phyloP scores from a whole-genome alignment of 1,139 yeast genomes.

The Debaryomyces sp. region DNA sequence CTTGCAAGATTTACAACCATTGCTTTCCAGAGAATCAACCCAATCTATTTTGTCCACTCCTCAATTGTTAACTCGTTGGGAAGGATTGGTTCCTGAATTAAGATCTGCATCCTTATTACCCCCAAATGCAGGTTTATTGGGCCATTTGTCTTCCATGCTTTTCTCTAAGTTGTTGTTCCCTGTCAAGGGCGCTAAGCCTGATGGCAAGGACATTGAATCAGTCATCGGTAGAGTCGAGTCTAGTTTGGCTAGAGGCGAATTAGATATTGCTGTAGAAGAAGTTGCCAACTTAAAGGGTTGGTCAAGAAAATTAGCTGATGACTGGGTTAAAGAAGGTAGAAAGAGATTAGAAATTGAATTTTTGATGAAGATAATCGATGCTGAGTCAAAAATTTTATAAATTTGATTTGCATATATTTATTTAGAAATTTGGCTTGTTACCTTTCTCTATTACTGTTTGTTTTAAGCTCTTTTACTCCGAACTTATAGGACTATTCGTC shows the following conservation, averaged over 20 bases:
- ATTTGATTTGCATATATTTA: constrained; percentile 6
- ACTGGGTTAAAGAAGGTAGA: constrained; percentile 90
- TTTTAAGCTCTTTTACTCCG: not conserved
- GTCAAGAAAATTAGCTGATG: constrained; percentile 87
- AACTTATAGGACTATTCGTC: not conserved
- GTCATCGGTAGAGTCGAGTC: constrained; percentile 85
- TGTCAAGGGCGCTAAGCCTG: constrained; percentile 54
- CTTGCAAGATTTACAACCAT: constrained; percentile 38
- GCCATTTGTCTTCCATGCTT: constrained; percentile 78
- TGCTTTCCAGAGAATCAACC: constrained; percentile 52
- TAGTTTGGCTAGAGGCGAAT: constrained; percentile 72
- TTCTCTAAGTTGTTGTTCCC: constrained; percentile 78
- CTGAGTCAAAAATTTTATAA: constrained; percentile 53
- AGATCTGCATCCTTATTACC: constrained; percentile 88
- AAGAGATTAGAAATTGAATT: constrained; percentile 87
- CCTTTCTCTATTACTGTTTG: not conserved
- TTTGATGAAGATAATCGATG: constrained; percentile 63
- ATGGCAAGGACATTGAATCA: constrained; percentile 85
- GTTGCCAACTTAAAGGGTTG: constrained; percentile 90
- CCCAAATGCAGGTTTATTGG: constrained; percentile 93
- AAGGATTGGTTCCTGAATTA: constrained; percentile 78
- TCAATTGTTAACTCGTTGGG: constrained; percentile 77
- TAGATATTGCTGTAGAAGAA: constrained; percentile 90
- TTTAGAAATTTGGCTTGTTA: constrained; percentile 7
- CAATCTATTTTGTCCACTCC: constrained; percentile 63